phyloP scores from a whole-genome alignment of 257 asterid species.

The Jacaranda copaia region DNA sequence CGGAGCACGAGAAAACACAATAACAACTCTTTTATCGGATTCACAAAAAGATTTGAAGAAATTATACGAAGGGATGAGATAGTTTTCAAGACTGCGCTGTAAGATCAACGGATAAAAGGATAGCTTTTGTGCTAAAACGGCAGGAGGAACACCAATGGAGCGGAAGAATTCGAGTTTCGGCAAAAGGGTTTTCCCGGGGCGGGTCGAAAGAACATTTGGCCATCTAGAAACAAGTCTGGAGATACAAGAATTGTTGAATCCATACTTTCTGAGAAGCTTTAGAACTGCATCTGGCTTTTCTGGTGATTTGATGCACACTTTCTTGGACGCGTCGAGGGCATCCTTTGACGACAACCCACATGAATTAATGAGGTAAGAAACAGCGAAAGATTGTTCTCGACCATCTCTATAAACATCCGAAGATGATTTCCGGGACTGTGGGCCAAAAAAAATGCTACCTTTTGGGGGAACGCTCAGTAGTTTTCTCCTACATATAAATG shows the following conservation, averaged over 20 bases:
- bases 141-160: constrained; percentile 37
- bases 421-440: constrained; percentile 1
- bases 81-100: constrained; percentile 20
- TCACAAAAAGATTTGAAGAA: constrained; percentile 20
- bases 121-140: constrained; percentile 8
- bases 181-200: constrained; percentile 29
- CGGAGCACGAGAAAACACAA: not conserved
- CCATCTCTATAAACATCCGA: constrained; percentile 10
- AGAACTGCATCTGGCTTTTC: constrained; percentile 16
- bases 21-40: constrained; percentile 22
- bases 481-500: constrained; percentile 9
- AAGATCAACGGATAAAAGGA: constrained; percentile 1
- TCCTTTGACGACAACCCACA: constrained; percentile 38
- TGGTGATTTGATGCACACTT: constrained; percentile 18
- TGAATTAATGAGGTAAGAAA: constrained; percentile 32
- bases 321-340: constrained; percentile 22
- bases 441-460: not conserved
- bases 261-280: constrained; percentile 30
- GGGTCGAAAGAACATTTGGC: constrained; percentile 16
- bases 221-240: constrained; percentile 17
- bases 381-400: constrained; percentile 18
- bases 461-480: not conserved
- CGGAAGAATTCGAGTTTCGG: constrained; percentile 46
- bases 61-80: constrained; percentile 37
- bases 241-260: constrained; percentile 34